Evolutionary conservation across 768 basidiomycete genomes (phyloP), one percentile per base, ranked within the genome.

Genomic region (Cystobasidiopsis lactophilus): DNA sequence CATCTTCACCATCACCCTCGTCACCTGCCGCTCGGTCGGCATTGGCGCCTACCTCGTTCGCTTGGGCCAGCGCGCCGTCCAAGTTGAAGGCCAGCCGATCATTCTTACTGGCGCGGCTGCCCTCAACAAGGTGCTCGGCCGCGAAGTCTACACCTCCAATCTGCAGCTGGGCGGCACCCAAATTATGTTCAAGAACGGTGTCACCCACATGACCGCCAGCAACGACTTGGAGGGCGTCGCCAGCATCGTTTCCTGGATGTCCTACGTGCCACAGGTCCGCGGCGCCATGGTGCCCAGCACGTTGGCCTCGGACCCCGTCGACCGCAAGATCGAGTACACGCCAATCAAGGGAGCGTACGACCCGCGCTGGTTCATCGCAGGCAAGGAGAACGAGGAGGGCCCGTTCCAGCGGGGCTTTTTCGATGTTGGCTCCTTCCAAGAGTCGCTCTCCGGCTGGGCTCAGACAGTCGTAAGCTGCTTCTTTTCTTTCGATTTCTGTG

Each of bases 151-250:
- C 67, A 95, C 93, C 9, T 93, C 88, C 51, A 96, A 96, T 67
- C 68, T 98, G 60, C 93, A 96, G 67, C 82, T 98, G 55, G 93
- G 93, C 58, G 93, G 93, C 51, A 96, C 93, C n/a, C 93, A 98
- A 64, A 96, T 98, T 72, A 96, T 98, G 93, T 83, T 86, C 77
- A 95, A 95, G 77, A 98, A 98, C 64, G 93, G 93, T 69, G 84
- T 96, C 52, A 93, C 91, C 3, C 93, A 98, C 66, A 71, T 96
- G 54, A 89, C 85, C 3, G 89, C 93, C 31, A 77, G 77, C 61
- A 95, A 86, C 65, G 93, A 98, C 65, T 71, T 98, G 31, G 85
- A 96, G 67, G 93, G 93, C 54, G 86, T 89, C 16, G 79, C 80
- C 24, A 82, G 88, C 54, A 95, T 96, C 59, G 70, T 95, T 41